These are phyloP conservation scores for Globisporangium okanoganense DNA, from an alignment of 352 stramenopile species.

Conservation along the genomic window DNA sequence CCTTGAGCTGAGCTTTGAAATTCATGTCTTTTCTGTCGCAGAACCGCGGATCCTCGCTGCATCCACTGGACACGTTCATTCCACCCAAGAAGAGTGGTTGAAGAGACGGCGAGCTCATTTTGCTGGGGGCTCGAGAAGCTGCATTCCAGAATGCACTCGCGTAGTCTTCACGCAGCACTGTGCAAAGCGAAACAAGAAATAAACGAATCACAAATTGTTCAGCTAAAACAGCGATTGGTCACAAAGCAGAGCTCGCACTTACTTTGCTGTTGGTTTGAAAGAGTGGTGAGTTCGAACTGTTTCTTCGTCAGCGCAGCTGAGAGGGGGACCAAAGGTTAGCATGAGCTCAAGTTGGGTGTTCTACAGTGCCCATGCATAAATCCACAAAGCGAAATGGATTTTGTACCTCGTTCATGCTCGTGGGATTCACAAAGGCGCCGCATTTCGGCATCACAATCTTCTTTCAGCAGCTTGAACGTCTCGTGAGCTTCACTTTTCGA, in stretches of 20 bases:
- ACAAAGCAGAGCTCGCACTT: not conserved
- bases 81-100: not conserved
- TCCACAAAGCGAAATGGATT: too few relatives aligned
- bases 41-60: not conserved
- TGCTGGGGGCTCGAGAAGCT: not conserved
- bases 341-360: not conserved
- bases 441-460: conserved; percentile 28
- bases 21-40: conserved; percentile 23
- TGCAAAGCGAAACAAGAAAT: not conserved
- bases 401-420: conserved; percentile 8
- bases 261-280: conserved; percentile 4
- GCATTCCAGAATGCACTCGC: not conserved
- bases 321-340: not conserved
- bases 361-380: not conserved
- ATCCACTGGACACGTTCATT: too few relatives aligned
- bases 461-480: conserved; percentile 19
- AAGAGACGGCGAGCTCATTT: not conserved
- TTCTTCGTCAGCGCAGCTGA: not conserved
- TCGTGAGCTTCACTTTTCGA: conserved; percentile 20
- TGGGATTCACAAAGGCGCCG: conserved; percentile 9
- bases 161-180: conserved; percentile 8
- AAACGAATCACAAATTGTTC: not conserved
- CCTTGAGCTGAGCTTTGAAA: conserved; percentile 31
- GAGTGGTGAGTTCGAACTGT: not conserved
- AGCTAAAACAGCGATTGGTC: too few relatives aligned